Conservation (phyloP, 1,284 basidiomycete species). For the Melampsora occidentalis region DNA sequence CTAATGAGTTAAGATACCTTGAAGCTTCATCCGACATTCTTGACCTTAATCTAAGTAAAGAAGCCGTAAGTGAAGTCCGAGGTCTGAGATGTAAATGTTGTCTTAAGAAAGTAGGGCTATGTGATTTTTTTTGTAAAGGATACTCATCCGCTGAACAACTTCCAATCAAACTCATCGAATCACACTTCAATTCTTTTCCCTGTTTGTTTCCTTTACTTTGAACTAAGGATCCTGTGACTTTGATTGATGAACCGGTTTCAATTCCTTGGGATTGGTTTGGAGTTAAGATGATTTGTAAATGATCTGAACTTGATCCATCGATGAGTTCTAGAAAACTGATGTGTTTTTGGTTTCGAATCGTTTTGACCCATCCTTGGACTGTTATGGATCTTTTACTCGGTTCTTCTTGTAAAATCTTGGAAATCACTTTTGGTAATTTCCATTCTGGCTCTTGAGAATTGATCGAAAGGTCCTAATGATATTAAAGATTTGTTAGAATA, state of each 20-base stretch:
- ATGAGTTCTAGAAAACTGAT: constrained; percentile 21
- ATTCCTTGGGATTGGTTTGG: constrained; percentile 18
- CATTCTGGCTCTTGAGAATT: no score
- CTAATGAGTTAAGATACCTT: constrained; percentile 55
- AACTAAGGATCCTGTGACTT: constrained; percentile 27
- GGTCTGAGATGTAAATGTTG: constrained; percentile 68
- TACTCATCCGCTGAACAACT: constrained; percentile 7
- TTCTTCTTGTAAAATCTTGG: constrained; percentile 23
- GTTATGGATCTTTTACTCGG: background rate
- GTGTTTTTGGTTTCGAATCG: constrained; percentile 30
- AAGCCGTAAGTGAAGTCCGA: constrained; percentile 68
- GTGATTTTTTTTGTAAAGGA: constrained; percentile 35
- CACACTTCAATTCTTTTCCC: constrained; percentile 24
- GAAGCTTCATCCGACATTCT: constrained; percentile 45
- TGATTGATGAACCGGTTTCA: constrained; percentile 22
- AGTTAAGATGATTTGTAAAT: constrained; percentile 25
- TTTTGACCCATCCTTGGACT: constrained; percentile 34
- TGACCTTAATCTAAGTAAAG: constrained; percentile 72
- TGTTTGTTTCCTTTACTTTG: constrained; percentile 19
- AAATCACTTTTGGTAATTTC: constrained; percentile 13
- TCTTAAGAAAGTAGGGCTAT: constrained; percentile 15
- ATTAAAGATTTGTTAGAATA: constrained; percentile 60
- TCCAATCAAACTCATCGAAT: background rate
- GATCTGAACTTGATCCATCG: constrained; percentile 27
- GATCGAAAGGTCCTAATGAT: no score